Percentiles rank a stretch among this genome's conserved stretches.
Conservation (phyloP, 345 rosid genomes). For the Camelina laxa region DNA sequence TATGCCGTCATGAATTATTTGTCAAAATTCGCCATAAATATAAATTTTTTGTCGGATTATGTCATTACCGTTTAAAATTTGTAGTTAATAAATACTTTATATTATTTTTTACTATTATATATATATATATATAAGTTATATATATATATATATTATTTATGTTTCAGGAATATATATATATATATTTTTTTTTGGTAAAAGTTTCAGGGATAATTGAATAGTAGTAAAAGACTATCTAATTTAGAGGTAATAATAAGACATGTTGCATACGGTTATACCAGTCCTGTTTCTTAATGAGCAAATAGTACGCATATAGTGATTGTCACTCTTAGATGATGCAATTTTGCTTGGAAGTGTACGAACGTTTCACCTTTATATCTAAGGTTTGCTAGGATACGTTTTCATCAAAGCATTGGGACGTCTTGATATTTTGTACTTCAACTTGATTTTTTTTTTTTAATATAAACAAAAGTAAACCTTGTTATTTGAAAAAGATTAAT, state of each 20-base stretch:
- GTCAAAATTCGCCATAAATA: background rate
- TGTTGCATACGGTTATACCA: background rate
- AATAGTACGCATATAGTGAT: background rate
- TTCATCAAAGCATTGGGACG: background rate
- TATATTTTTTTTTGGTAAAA: no score
- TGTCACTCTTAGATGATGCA: constrained; percentile 22
- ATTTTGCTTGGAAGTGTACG: constrained; percentile 16
- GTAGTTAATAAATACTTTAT: no score
- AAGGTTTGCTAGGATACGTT: constrained; percentile 3
- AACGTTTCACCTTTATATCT: constrained; percentile 8
- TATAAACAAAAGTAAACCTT: background rate
- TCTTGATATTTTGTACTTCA: background rate
- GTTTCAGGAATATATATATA: no score
- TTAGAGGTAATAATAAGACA: background rate
- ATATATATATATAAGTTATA: background rate
- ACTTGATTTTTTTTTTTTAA: no score
- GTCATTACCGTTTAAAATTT: background rate
- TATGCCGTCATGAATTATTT: background rate
- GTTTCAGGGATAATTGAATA: background rate
- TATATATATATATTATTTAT: background rate
- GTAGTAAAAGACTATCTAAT: background rate
- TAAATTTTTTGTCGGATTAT: constrained; percentile 7
- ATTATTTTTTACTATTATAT: background rate
- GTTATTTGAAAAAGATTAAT: background rate
- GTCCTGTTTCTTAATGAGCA: background rate